Percentiles rank a stretch among this genome's conserved stretches.
phyloP scores from a whole-genome alignment of 306 rosid species.

The Sesbania bispinosa region DNA sequence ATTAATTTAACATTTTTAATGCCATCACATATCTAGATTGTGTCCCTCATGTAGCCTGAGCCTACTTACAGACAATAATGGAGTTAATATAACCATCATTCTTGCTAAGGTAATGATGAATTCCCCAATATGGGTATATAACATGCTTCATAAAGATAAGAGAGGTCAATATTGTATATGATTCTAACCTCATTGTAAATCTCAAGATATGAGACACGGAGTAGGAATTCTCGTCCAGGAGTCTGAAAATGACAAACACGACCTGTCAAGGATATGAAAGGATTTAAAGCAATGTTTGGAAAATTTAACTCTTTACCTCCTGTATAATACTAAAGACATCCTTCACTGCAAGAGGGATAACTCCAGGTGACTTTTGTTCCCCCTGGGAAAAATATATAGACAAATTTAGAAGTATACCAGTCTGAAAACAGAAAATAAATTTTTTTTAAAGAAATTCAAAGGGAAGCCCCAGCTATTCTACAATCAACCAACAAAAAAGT shows the following conservation, averaged over 20 bases:
- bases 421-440: background rate
- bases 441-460: background rate
- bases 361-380: constrained; percentile 92
- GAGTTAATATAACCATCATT: constrained; percentile 5
- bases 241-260: constrained; percentile 48
- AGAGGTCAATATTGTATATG: background rate
- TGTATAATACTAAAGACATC: constrained; percentile 87
- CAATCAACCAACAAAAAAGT: background rate
- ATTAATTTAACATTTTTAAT: background rate
- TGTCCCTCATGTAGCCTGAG: background rate
- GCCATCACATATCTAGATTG: background rate
- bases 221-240: constrained; percentile 79
- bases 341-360: constrained; percentile 83
- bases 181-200: constrained; percentile 84
- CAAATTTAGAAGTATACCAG: background rate
- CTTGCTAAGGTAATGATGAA: constrained; percentile 9
- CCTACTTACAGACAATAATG: constrained; percentile 3
- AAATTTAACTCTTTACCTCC: constrained; percentile 49
- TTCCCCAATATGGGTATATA: background rate
- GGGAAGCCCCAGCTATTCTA: background rate
- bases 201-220: constrained; percentile 85
- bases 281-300: background rate
- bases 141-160: background rate
- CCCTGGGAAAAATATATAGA: constrained; percentile 50
- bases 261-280: background rate